phyloP scores from a whole-genome alignment of 441 rosid species.

The Gossypium aridum region DNA sequence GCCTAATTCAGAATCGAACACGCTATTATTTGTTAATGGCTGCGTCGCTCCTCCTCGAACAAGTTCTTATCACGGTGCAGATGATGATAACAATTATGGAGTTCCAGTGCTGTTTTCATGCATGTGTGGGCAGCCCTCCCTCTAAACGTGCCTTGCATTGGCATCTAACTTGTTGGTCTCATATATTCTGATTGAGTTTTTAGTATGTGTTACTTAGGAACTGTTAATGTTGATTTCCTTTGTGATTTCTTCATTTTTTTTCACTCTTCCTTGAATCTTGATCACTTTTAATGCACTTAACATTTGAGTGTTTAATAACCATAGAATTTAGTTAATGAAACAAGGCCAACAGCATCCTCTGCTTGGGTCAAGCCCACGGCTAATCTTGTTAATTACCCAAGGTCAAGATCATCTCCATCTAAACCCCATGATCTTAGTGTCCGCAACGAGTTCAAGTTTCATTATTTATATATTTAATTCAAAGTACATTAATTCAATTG shows the following conservation, averaged over 20 bases:
- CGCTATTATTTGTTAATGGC: conserved; percentile 45
- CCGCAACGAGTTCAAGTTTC: not conserved
- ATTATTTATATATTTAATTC: not conserved
- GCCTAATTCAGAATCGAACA: conserved; percentile 16
- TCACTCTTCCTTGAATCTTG: not conserved
- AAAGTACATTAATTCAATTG: too few relatives aligned
- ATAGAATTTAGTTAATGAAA: not conserved
- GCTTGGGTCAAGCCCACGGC: not conserved
- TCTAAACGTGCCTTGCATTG: not conserved
- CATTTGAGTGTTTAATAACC: not conserved
- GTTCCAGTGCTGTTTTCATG: conserved; percentile 30
- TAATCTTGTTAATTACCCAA: not conserved
- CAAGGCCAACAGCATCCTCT: not conserved
- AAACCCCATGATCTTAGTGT: not conserved
- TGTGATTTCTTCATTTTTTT: not conserved
- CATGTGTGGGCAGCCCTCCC: conserved; percentile 30
- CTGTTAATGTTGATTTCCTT: not conserved
- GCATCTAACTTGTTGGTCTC: not conserved
- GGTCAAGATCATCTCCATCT: not conserved
- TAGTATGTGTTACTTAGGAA: not conserved
- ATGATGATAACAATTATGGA: conserved; percentile 11
- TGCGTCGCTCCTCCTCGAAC: conserved; percentile 38
- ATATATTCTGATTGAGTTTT: conserved; percentile 5
- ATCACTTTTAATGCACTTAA: not conserved
- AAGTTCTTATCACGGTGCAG: conserved; percentile 7